Base-by-base conservation (phyloP, 352 stramenopile species). In the Pythium myriotylum region DNA sequence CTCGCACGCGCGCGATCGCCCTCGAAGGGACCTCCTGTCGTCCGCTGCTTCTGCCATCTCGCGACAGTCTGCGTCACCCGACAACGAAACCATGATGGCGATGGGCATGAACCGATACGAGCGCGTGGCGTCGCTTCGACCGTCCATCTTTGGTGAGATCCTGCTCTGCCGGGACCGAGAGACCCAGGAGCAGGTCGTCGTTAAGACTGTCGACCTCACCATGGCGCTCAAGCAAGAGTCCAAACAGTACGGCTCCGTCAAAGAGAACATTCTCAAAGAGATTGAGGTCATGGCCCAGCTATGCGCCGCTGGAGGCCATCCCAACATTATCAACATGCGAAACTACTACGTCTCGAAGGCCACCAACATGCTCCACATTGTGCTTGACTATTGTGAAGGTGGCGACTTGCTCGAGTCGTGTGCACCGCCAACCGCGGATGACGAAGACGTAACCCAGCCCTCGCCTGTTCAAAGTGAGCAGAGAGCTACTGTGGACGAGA, bases 331-430 rank as follows among this genome's bases (percentile, higher is more conserved):
- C 53, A 67, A 75, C 43, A 73, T 93, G 75, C 81, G 73, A 64
- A 70, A 77, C 46, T 87, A 84, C 72, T 89, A 85, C 61, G 73
- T 93, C 24, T 66, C 70, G 55, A 71, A 76, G n/a, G 61, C 54
- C 47, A 66, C 66, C 54, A 66, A 69, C 51, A 61, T 76, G 32
- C 67, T 92, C 39, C 78, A 89, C 50, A 70, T 93, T 42, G 84
- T 93, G 40, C 65, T 91, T n/a, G 81, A 93, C 56, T 89, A 89
- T 48, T 93, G 84, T 48, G 77, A 87, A 40, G 77, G 80, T 20
- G 84, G 84, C 22, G 84, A 93, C 55, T 57, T 93, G 51, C 72
- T 91, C 24, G 81, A 91, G 46, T 74, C 76, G 3, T 90, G 77
- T 23, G 74, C 81, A 46, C 52, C 56, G 17, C 20, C 59, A 10